A percentile compares a stretch with the other conserved stretches of the same genome.
Evolutionary conservation across 2,329 filamentous ascomycete genomes (phyloP).

Genomic region (Byssochlamys sp.): DNA sequence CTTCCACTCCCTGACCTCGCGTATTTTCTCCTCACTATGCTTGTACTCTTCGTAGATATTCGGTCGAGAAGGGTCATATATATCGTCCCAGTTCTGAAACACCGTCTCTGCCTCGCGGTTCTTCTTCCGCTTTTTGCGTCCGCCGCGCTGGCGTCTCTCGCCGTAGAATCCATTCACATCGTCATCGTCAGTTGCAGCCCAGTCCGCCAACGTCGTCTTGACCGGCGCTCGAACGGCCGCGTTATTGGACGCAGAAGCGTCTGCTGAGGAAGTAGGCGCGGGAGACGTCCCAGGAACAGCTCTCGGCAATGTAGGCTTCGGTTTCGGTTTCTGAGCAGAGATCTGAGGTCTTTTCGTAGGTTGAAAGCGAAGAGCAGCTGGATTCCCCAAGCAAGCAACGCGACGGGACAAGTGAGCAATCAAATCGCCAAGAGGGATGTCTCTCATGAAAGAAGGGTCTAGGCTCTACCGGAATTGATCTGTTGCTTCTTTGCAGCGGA

Average conservation of each 20-base stretch:
- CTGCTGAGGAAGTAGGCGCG: slow-evolving; percentile 17
- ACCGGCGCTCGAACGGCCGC: slow-evolving; percentile 37
- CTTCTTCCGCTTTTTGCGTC: slow-evolving; percentile 69
- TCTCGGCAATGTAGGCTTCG: slow-evolving; percentile 53
- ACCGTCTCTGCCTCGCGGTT: slow-evolving; percentile 53
- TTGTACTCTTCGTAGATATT: slow-evolving; percentile 79
- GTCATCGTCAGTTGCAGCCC: slow-evolving; percentile 71
- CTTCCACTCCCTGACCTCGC: slow-evolving; percentile 78
- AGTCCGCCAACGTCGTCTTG: slow-evolving; percentile 69
- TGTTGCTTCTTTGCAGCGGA: slow-evolving; percentile 54
- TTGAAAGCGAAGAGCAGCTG: slow-evolving; percentile 70
- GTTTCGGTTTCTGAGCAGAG: slow-evolving; percentile 50
- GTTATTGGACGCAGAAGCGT: slow-evolving; percentile 15
- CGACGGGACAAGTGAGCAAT: slow-evolving; percentile 40
- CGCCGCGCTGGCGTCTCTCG: slow-evolving; percentile 64
- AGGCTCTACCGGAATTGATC: slow-evolving; percentile 52
- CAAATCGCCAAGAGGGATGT: slow-evolving; percentile 17
- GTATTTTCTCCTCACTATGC: slow-evolving; percentile 70
- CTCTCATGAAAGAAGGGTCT: slow-evolving; percentile 23
- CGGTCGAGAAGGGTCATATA: slow-evolving; percentile 75
- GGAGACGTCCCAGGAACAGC: slow-evolving; percentile 12
- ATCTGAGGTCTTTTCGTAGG: slow-evolving; percentile 70
- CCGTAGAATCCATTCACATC: slow-evolving; percentile 58
- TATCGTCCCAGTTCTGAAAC: slow-evolving; percentile 72
- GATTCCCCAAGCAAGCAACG: slow-evolving; percentile 15